Evolutionary conservation across 805 yeast species (phyloP), one percentile per base, ranked within the genome.

Genomic region (Sugiyamaella valdiviana): DNA sequence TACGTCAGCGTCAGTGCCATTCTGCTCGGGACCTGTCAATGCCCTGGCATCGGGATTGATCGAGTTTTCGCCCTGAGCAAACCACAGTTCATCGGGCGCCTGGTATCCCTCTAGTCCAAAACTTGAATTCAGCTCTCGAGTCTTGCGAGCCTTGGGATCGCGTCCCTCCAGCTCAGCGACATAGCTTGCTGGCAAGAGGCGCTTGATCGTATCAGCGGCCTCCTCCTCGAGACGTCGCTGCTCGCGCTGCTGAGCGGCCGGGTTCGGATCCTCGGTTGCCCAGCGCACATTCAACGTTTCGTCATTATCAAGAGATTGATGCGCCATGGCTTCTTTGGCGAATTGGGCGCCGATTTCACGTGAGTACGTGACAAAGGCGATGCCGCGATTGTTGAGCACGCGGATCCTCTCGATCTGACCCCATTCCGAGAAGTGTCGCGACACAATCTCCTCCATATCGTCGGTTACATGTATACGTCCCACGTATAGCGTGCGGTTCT

Each of bases 261-360:
- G 93, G 59, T 83, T 83, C 1, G 95, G 95, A 63, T 88, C 95
- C 39, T 85, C 91, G 51, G 78, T 79, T 0, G 97, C 95, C 98
- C 98, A 90, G 54, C 86, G 74, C 1, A 90, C 77, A 51, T 73
- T 76, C 39, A 90, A 65, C 0, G 82, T 75, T 53, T 85, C 95
- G 49, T 77, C 75, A 39, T 76, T 80, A 45, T 81, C 75, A 6
- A 90, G 63, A 6, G 85, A 75, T 63, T 91, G 98, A 39, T 82
- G 82, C 36, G 83, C 78, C 96, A 91, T 87, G 1, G 95, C 95
- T 64, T 91, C 98, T 59, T 87, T 86, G 0, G 96, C 96, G 71
- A 91, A 93, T 63, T 91, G 97, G 0, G 97, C 97, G 60, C 77
- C 82, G 17, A 75, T 63, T 57, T 87, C 95, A 32, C 73, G 63